Conservation (phyloP, 805 yeast species). For the Yarrowia sp. region DNA sequence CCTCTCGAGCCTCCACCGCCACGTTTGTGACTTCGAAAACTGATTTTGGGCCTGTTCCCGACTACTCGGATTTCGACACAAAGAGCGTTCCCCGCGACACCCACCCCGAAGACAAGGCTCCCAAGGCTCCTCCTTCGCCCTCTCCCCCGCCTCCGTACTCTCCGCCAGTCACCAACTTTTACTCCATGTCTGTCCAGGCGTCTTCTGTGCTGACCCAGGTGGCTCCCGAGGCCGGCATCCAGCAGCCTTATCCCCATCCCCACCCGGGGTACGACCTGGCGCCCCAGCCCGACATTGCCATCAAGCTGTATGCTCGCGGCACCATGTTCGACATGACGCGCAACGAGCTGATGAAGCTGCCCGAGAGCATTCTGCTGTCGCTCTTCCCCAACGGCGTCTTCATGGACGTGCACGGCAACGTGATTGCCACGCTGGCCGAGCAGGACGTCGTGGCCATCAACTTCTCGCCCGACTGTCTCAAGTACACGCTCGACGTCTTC, state of each 20-base stretch:
- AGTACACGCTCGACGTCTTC: slow-evolving; percentile 73
- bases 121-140: neutral
- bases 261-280: slow-evolving; percentile 22
- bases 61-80: neutral
- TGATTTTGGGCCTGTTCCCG: slow-evolving; percentile 14
- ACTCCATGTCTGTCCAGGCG: slow-evolving; percentile 33
- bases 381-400: slow-evolving; percentile 89
- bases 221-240: slow-evolving; percentile 41
- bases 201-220: slow-evolving; percentile 68
- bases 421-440: slow-evolving; percentile 74
- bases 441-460: slow-evolving; percentile 74
- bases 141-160: slow-evolving; percentile 35
- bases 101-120: neutral
- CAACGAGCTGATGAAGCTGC: slow-evolving; percentile 86
- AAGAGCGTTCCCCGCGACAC: neutral
- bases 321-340: slow-evolving; percentile 70
- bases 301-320: slow-evolving; percentile 78
- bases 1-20: slow-evolving; percentile 4
- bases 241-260: slow-evolving; percentile 5
- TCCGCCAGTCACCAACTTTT: slow-evolving; percentile 31
- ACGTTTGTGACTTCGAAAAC: slow-evolving; percentile 7
- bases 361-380: slow-evolving; percentile 84
- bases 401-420: slow-evolving; percentile 70
- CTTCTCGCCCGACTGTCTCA: slow-evolving; percentile 82
- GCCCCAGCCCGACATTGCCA: slow-evolving; percentile 49